Evolutionary conservation across 768 basidiomycete species (phyloP).

Genomic region (Mrakia hoshinonis): DNA sequence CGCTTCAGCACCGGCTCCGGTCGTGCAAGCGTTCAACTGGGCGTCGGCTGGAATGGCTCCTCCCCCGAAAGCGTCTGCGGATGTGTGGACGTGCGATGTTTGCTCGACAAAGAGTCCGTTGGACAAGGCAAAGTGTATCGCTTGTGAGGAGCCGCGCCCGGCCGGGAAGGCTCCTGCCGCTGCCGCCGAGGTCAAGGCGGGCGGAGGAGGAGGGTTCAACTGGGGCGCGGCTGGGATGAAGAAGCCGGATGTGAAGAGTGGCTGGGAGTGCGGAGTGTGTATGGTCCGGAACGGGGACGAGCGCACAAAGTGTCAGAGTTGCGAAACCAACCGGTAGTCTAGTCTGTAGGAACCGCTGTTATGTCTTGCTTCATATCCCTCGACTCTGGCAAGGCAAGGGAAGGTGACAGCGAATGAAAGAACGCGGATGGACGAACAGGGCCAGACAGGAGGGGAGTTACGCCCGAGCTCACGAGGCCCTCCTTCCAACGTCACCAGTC

Average conservation of each 20-base stretch:
- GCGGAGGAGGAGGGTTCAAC: slow-evolving; percentile 23
- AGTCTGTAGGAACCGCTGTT: background rate
- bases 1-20: background rate
- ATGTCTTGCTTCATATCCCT: too few species aligned
- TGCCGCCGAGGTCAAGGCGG: background rate
- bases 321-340: slow-evolving; percentile 21
- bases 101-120: slow-evolving; percentile 11
- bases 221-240: slow-evolving; percentile 28
- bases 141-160: slow-evolving; percentile 12
- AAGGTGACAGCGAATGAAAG: too few species aligned
- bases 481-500: background rate
- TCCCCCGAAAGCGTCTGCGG: background rate
- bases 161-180: background rate
- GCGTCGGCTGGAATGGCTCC: slow-evolving; percentile 16
- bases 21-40: slow-evolving; percentile 22
- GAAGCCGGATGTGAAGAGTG: slow-evolving; percentile 7
- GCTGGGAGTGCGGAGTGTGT: slow-evolving; percentile 26
- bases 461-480: background rate
- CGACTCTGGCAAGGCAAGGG: too few species aligned
- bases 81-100: slow-evolving; percentile 17
- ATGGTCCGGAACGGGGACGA: slow-evolving; percentile 18
- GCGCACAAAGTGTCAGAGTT: slow-evolving; percentile 11
- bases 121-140: slow-evolving; percentile 11
- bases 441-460: too few species aligned
- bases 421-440: too few species aligned